A percentile compares a stretch with the other conserved stretches of the same genome.
Conservation (phyloP, 2,329 filamentous ascomycete genomes). For the Colletotrichum musicola region DNA sequence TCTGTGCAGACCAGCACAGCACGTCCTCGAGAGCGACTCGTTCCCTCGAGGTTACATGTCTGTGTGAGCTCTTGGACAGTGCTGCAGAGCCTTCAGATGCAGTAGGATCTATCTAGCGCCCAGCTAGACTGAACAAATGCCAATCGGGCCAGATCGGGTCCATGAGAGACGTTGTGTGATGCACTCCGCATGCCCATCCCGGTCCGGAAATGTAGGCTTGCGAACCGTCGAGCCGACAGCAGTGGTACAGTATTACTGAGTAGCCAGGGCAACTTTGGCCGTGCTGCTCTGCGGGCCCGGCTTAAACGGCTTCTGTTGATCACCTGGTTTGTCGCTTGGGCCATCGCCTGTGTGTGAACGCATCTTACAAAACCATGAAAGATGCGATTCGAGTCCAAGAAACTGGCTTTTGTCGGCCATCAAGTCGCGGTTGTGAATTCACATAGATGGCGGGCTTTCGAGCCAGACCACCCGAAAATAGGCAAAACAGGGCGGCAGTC, state of each 20-base stretch:
- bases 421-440: neutral
- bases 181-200: constrained; percentile 14
- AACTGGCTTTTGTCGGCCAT: neutral
- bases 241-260: neutral
- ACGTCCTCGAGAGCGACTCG: no score
- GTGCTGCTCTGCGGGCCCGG: neutral
- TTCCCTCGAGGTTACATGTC: no score
- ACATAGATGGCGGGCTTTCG: neutral
- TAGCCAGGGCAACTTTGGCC: neutral
- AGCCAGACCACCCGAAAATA: constrained; percentile 15
- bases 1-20: neutral
- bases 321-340: neutral
- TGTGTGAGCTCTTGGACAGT: no score
- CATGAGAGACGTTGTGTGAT: neutral
- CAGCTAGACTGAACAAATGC: neutral
- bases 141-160: neutral
- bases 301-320: neutral
- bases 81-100: no score
- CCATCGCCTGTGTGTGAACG: neutral
- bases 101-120: no score
- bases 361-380: no score
- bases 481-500: constrained; percentile 14
- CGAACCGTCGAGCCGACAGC: neutral
- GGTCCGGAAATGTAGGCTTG: neutral
- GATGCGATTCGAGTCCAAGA: no score